Percentiles rank a stretch among this genome's conserved stretches.
Evolutionary conservation across 2,329 filamentous ascomycete genomes (phyloP).

Genomic region (Trichophyton benhamiae): DNA sequence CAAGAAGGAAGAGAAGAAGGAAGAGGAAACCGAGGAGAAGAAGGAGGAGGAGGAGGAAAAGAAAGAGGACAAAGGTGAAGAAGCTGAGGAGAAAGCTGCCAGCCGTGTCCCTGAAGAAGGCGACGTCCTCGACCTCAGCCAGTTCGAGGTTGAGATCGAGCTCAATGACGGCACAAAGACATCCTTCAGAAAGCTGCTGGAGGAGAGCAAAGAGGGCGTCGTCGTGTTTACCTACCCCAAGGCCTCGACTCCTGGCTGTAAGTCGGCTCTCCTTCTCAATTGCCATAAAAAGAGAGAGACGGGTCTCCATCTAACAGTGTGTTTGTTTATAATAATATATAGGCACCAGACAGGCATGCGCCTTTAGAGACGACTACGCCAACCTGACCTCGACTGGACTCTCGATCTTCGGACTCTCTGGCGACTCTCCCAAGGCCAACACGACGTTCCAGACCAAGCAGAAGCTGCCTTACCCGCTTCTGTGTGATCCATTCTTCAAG

Average conservation of each 20-base stretch:
- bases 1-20: neutral
- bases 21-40: slow-evolving; percentile 1
- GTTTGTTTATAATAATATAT: neutral
- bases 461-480: slow-evolving; percentile 71
- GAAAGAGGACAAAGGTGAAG: slow-evolving; percentile 9
- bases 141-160: slow-evolving; percentile 59
- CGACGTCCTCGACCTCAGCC: slow-evolving; percentile 41
- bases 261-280: slow-evolving; percentile 27
- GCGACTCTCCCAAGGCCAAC: slow-evolving; percentile 81
- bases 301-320: neutral
- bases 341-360: slow-evolving; percentile 88
- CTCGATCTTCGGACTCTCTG: slow-evolving; percentile 78
- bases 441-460: slow-evolving; percentile 87
- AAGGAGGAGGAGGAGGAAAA: neutral
- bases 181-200: slow-evolving; percentile 66
- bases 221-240: slow-evolving; percentile 93
- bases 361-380: slow-evolving; percentile 78
- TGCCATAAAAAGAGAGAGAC: neutral
- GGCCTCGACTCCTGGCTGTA: slow-evolving; percentile 89
- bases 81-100: neutral
- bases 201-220: slow-evolving; percentile 71
- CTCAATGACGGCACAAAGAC: slow-evolving; percentile 74
- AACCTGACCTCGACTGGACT: slow-evolving; percentile 66
- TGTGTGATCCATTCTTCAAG: slow-evolving; percentile 65
- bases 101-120: slow-evolving; percentile 21